A percentile compares a stretch with the other conserved stretches of the same genome.
Evolutionary conservation across 177 flowering plant species (phyloP).

Genomic region (Vitis hybrid): DNA sequence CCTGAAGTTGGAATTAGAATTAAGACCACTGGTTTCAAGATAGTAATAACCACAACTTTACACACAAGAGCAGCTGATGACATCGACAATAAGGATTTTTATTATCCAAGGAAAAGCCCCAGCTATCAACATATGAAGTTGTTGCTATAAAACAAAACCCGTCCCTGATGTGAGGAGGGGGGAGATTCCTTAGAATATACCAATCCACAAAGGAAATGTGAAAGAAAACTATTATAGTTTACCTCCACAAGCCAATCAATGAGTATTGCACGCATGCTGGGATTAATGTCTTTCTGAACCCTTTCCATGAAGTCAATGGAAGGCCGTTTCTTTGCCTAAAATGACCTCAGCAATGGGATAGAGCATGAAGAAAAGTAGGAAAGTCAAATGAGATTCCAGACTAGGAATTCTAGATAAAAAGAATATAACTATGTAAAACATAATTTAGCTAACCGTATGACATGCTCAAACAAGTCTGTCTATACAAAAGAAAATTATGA

Average conservation of each 20-base stretch:
- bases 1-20: constrained; percentile 18
- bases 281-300: constrained; percentile 58
- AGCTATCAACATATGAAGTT: not conserved
- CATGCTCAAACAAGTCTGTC: no score
- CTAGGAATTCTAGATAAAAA: no score
- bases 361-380: no score
- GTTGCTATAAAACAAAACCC: not conserved
- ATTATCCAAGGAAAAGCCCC: not conserved
- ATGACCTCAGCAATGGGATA: not conserved
- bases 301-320: constrained; percentile 65
- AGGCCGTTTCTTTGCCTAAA: constrained; percentile 65
- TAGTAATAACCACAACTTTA: not conserved
- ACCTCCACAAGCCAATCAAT: constrained; percentile 83
- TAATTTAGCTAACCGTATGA: no score
- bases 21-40: not conserved
- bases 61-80: no score
- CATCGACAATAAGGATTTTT: not conserved
- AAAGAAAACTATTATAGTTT: not conserved
- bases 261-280: constrained; percentile 66
- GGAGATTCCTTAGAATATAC: not conserved
- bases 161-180: not conserved
- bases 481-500: no score
- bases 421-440: no score
- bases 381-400: no score
- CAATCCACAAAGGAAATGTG: no score